These are phyloP conservation scores for Lasiosphaeria ovina DNA, from an alignment of 495 filamentous ascomycete species.

Conservation along the genomic window DNA sequence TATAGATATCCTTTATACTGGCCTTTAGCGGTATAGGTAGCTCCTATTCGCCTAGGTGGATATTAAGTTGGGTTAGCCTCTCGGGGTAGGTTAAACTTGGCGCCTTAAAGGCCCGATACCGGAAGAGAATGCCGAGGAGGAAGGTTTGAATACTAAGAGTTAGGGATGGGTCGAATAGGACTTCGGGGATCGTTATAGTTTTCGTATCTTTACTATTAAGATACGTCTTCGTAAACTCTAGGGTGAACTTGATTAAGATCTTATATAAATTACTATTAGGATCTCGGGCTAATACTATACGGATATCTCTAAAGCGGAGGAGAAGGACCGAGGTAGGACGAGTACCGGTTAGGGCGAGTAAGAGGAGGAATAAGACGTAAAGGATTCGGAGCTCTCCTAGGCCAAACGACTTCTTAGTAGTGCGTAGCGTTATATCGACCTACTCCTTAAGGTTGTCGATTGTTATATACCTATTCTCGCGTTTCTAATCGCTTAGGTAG, in stretches of 20 bases:
- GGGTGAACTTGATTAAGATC: slow-evolving; percentile 10
- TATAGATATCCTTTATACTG: slow-evolving; percentile 12
- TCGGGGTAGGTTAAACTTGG: slow-evolving; percentile 12
- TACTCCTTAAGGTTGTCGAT: slow-evolving; percentile 11
- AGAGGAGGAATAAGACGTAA: slow-evolving; percentile 11
- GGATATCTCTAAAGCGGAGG: slow-evolving; percentile 11
- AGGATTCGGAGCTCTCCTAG: slow-evolving; percentile 14
- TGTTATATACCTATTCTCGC: slow-evolving; percentile 11
- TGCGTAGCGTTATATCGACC: slow-evolving; percentile 5
- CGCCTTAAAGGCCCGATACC: slow-evolving; percentile 11
- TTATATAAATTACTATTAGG: slow-evolving; percentile 5
- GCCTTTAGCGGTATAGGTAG: slow-evolving; percentile 10
- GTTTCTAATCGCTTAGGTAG: slow-evolving; percentile 8
- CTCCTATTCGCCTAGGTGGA: slow-evolving; percentile 11
- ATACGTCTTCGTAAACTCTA: slow-evolving; percentile 12
- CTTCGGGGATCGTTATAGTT: slow-evolving; percentile 9
- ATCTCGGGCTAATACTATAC: slow-evolving; percentile 4
- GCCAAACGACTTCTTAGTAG: slow-evolving; percentile 6
- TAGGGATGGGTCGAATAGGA: slow-evolving; percentile 6
- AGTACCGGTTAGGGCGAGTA: slow-evolving; percentile 10
- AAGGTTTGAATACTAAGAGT: slow-evolving; percentile 6
- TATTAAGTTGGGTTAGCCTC: slow-evolving; percentile 1
- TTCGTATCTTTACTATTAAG: slow-evolving; percentile 11
- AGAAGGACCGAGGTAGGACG: slow-evolving; percentile 8
- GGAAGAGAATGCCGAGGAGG: slow-evolving; percentile 9